Evolutionary conservation across 306 rosid species (phyloP), one percentile per base, ranked within the genome.

Genomic region (Vigna radiata): DNA sequence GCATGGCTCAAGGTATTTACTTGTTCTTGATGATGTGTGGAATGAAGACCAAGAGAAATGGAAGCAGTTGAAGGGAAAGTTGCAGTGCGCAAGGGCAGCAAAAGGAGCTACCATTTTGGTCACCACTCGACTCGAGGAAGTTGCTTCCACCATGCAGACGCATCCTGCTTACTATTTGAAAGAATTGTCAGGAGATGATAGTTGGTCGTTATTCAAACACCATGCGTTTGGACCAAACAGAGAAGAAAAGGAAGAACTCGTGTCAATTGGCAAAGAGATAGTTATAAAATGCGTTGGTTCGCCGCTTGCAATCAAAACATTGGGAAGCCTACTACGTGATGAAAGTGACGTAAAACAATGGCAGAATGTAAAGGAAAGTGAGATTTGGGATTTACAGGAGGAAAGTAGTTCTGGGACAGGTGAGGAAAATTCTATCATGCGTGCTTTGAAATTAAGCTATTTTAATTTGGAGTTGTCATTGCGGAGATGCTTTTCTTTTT

Each of bases 21-120:
- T 83, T 41, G 82, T 83, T 69, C 70, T 86, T 1, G 87, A 86
- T 14, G 90, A 78, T n/a, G 77, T 86, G 25, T 83, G 47, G 87
- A 81, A 75, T 21, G 76, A 81, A 3, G 73, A 79, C 23, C 56
- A 29, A 6, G 62, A 12, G 0, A 21, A 72, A 36, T 86, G 86
- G 87, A 64, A 52, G 12, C 10, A 44, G 44, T 16, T 86, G 64
- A 86, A 49, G 41, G 19, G 43, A 25, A 1, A 14, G 1, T 16
- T 81, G 60, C 68, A 16, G 0, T 41, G 67, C 41, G 87, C 77
- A 43, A 41, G 73, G 82, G 84, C 82, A 43, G 41, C 66, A 6
- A 44, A 55, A 4, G 83, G 87, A 1, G 16, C 77, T 75, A 14
- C 66, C 2, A 0, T 86, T 37, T 19, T 86, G 13, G 82, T 83